Conservation (phyloP, 352 stramenopile species). For the Blastocystis sp. region DNA sequence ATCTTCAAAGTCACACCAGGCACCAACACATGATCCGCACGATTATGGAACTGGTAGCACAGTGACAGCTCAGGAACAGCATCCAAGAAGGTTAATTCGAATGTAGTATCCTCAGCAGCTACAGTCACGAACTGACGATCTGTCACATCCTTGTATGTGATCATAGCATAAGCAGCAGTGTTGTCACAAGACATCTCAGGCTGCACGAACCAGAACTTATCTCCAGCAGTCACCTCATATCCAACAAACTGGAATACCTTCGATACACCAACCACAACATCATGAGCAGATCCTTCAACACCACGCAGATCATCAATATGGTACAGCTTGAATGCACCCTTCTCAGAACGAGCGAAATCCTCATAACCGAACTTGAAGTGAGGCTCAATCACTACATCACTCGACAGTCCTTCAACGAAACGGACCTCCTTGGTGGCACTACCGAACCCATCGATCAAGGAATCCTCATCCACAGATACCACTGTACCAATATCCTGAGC, state of each 20-base stretch:
- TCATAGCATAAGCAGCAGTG: neutral
- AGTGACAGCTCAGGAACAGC: neutral
- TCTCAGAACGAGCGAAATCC: conserved; percentile 11
- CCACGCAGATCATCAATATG: conserved; percentile 4
- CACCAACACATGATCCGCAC: neutral
- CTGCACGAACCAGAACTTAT: conserved; percentile 64
- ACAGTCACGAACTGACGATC: neutral
- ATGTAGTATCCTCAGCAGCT: neutral
- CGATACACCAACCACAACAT: neutral
- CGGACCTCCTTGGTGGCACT: neutral
- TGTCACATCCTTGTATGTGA: neutral
- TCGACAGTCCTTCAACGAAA: neutral
- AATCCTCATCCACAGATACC: neutral
- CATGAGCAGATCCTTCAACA: neutral
- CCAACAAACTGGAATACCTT: conserved; percentile 27
- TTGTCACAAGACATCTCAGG: neutral
- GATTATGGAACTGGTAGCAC: conserved; percentile 41
- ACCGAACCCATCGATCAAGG: conserved; percentile 33
- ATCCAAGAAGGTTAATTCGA: conserved; percentile 26
- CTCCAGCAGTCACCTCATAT: neutral
- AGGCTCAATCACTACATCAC: neutral
- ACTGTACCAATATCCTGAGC: conserved; percentile 5
- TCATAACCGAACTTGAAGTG: conserved; percentile 55
- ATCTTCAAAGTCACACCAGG: neutral
- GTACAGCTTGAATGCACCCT: conserved; percentile 41